phyloP scores from a whole-genome alignment of 1,284 basidiomycete genomes.

The Prillingera fragicola region DNA sequence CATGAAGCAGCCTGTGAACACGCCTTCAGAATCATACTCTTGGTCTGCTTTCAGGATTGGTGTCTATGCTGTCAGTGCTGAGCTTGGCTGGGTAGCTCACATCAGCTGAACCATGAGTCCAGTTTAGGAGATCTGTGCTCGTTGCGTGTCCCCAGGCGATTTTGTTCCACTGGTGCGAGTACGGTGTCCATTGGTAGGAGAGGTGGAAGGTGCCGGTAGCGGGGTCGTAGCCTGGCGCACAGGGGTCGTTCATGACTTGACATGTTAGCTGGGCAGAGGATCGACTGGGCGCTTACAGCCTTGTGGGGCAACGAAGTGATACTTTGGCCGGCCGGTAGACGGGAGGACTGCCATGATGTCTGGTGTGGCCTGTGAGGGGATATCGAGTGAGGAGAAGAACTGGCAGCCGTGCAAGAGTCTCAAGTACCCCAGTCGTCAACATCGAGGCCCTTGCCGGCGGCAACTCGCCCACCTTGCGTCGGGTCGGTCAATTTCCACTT shows the following conservation, averaged over 20 bases:
- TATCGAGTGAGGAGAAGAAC: too few species aligned
- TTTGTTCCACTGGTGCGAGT: slow-evolving; percentile 14
- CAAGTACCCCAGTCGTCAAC: too few species aligned
- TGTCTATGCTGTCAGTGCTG: slow-evolving; percentile 1
- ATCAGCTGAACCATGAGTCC: slow-evolving; percentile 8
- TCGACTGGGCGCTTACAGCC: slow-evolving; percentile 10
- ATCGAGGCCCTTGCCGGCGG: too few species aligned
- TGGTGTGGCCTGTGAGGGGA: too few species aligned
- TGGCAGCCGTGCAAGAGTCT: too few species aligned
- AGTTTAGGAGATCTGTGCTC: slow-evolving; percentile 16
- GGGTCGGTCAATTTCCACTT: too few species aligned
- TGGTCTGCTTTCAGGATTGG: slow-evolving; percentile 7
- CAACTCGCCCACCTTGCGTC: too few species aligned
- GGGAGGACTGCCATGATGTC: too few species aligned
- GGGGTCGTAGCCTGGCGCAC: slow-evolving; percentile 18
- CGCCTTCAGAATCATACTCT: slow-evolving; percentile 16
- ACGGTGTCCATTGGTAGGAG: slow-evolving; percentile 25
- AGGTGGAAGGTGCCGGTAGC: slow-evolving; percentile 18
- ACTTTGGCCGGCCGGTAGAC: slow-evolving; percentile 7
- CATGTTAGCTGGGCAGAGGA: neutral
- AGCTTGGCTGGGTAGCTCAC: neutral
- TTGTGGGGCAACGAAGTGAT: slow-evolving; percentile 16
- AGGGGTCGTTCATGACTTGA: slow-evolving; percentile 22
- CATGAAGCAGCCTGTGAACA: slow-evolving; percentile 22
- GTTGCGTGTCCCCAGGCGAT: slow-evolving; percentile 24